Evolutionary conservation across 2,329 filamentous ascomycete species (phyloP), one percentile per base, ranked within the genome.

Genomic region (Aspergillus sp.): DNA sequence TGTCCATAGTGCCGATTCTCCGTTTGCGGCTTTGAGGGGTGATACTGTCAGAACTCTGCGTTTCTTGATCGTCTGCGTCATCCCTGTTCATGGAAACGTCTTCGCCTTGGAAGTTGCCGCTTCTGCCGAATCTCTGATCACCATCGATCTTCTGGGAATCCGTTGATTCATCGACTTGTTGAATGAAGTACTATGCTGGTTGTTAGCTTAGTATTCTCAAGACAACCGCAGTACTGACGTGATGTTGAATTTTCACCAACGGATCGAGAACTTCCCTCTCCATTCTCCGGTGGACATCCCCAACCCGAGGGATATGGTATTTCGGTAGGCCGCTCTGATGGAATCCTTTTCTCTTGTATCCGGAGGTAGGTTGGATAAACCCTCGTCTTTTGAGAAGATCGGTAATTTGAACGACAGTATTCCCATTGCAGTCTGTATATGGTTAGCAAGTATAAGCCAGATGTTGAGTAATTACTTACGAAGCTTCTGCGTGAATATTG

Each of bases 311-410:
- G 10, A 57, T 33, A 4, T 28, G 37, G 28, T 45, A 58, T 34
- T 45, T 51, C 5, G 54, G 54, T 14, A 57, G 36, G 3, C 53
- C 53, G 19, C 36, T 53, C 12, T 39, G 39, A 5, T 43, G 10
- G 30, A 56, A 56, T 5, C 53, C 54, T 34, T 48, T 55, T 2
- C 32, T 34, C 34, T 56, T 56, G 20, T 41, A 53, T 10, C 53
- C 53, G 12, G 49, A 47, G 2, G 52, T 55, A 5, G 52, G 40
- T 14, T 44, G 42, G 8, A 58, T 16, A 19, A 53, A 40, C 5
- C 39, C 40, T 17, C 47, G 41, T 30, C 51, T 55, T 24, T 36
- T 50, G 10, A 58, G 30, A 14, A 52, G 22, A 15, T 53, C 48
- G 8, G 48, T 55, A 14, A 55, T 43, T 19, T 55, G 52, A 26